Conservation (phyloP, 495 filamentous ascomycete genomes). For the Lasiosphaeris hirsuta region DNA sequence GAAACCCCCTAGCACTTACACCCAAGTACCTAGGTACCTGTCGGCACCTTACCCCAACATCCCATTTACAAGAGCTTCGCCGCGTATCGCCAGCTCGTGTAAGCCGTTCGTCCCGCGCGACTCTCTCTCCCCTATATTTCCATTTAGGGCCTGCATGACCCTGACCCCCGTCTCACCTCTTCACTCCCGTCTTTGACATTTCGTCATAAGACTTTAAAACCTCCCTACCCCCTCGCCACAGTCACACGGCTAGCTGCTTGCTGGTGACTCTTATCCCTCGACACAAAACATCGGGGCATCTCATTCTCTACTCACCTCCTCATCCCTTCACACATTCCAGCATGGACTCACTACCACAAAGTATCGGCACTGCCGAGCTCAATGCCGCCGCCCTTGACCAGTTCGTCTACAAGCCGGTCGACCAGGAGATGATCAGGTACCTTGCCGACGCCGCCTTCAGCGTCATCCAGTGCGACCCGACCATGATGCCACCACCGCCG, state of each 20-base stretch:
- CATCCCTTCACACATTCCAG: slow-evolving; percentile 17
- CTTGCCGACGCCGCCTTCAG: slow-evolving; percentile 75
- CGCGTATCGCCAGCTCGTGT: slow-evolving; percentile 21
- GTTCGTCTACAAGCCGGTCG: slow-evolving; percentile 81
- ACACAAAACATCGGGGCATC: not conserved
- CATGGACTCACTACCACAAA: slow-evolving; percentile 39
- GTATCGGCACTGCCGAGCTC: slow-evolving; percentile 42
- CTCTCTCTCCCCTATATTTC: slow-evolving; percentile 17
- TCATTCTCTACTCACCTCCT: slow-evolving; percentile 8
- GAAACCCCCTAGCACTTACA: too few species aligned
- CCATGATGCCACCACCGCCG: slow-evolving; percentile 40
- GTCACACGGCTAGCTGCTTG: slow-evolving; percentile 2
- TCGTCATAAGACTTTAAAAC: slow-evolving; percentile 9
- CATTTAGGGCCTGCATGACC: slow-evolving; percentile 16
- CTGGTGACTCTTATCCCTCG: not conserved
- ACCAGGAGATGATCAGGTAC: slow-evolving; percentile 78
- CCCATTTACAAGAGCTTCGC: slow-evolving; percentile 21
- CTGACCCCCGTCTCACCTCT: not conserved
- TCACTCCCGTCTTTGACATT: slow-evolving; percentile 14
- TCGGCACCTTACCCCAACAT: slow-evolving; percentile 1
- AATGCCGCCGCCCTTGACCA: slow-evolving; percentile 84
- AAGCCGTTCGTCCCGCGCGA: slow-evolving; percentile 16
- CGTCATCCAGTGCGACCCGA: slow-evolving; percentile 87
- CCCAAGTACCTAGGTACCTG: too few species aligned
- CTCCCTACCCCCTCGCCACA: too few species aligned